Evolutionary conservation across 352 stramenopile species (phyloP).

Genomic region (Phytophthora quininea): DNA sequence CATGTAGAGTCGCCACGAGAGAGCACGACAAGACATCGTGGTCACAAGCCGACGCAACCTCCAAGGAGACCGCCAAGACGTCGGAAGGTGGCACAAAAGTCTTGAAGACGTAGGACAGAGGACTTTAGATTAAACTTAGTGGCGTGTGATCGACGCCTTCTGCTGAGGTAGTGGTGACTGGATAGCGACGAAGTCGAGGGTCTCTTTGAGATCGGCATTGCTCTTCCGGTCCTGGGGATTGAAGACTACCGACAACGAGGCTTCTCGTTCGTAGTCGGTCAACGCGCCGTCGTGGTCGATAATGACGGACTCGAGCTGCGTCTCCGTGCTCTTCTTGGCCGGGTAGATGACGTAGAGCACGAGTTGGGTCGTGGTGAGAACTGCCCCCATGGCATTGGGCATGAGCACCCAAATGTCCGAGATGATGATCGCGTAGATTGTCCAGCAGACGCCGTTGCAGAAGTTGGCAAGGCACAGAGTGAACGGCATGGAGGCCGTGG

Average conservation of each 20-base stretch:
- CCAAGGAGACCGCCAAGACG: not conserved
- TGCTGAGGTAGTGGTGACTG: conserved; percentile 13
- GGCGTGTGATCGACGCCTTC: not conserved
- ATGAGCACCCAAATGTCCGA: conserved; percentile 51
- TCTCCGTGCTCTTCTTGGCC: conserved; percentile 14
- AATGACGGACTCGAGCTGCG: conserved; percentile 13
- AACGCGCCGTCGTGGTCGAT: conserved; percentile 9
- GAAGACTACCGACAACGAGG: conserved; percentile 26
- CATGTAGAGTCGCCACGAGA: not conserved
- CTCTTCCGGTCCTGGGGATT: conserved; percentile 18
- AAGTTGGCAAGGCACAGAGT: conserved; percentile 36
- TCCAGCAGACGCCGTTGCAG: conserved; percentile 54
- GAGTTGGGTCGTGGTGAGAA: conserved; percentile 33
- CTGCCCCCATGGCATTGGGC: conserved; percentile 41
- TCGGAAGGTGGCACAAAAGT: not conserved
- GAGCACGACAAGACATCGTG: not conserved
- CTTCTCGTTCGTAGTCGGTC: conserved; percentile 16
- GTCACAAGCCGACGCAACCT: not conserved
- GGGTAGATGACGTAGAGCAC: conserved; percentile 35
- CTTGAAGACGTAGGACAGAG: not conserved
- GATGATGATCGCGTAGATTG: conserved; percentile 46
- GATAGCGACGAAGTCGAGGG: conserved; percentile 23
- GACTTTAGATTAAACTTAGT: not conserved
- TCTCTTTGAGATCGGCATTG: conserved; percentile 20
- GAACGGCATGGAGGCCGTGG: conserved; percentile 41